Conservation (phyloP, 177 flowering plant species). For the Vitis hybrid region DNA sequence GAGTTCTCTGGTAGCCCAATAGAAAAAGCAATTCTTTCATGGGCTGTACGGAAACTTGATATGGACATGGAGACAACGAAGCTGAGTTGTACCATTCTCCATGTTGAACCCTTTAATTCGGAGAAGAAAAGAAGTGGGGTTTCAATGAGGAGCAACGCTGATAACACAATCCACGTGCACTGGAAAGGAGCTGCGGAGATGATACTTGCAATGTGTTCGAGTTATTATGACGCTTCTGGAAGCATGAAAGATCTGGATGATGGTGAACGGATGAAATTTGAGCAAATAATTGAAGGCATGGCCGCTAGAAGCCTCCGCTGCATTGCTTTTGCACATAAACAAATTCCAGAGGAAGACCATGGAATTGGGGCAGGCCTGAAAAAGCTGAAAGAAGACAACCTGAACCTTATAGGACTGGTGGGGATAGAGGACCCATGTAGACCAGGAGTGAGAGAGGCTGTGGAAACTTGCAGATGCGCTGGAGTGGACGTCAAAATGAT, state of each 20-base stretch:
- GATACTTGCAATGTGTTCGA: constrained; percentile 51
- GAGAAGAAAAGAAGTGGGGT: constrained; percentile 53
- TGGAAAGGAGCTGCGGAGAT: constrained; percentile 71
- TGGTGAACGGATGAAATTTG: constrained; percentile 18
- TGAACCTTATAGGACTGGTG: constrained; percentile 41
- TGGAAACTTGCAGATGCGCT: constrained; percentile 40
- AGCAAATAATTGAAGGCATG: constrained; percentile 46
- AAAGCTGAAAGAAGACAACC: constrained; percentile 21
- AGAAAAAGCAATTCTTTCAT: constrained; percentile 48
- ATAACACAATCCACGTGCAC: constrained; percentile 33
- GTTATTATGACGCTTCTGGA: constrained; percentile 40
- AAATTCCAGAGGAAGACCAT: constrained; percentile 11
- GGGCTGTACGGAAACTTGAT: constrained; percentile 37
- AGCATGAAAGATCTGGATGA: constrained; percentile 21
- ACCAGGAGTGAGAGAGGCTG: constrained; percentile 43
- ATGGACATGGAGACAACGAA: constrained; percentile 43
- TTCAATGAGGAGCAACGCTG: constrained; percentile 26
- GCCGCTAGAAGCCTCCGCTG: constrained; percentile 51
- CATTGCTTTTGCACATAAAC: constrained; percentile 49
- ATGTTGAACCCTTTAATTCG: constrained; percentile 53
- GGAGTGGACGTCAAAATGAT: constrained; percentile 54
- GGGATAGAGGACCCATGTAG: constrained; percentile 59
- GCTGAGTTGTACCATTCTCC: constrained; percentile 19
- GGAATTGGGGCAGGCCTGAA: constrained; percentile 6
- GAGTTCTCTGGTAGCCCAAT: constrained; percentile 57